Base-by-base conservation (phyloP, 495 filamentous ascomycete species). In the Talaromyces nanjingensis region DNA sequence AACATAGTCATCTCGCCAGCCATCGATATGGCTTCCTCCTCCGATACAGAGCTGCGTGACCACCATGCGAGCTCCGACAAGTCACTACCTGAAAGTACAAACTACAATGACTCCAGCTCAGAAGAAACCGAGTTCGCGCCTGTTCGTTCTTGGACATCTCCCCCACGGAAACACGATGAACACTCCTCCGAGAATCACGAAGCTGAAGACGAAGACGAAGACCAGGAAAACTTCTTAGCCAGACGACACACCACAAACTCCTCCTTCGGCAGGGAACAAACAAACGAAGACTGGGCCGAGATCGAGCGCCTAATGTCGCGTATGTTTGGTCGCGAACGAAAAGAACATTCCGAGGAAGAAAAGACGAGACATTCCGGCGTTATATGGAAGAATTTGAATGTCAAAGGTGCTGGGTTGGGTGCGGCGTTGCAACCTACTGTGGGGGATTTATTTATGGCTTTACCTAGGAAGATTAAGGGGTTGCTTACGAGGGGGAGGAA, bases 401-500 rank as follows among this genome's bases (percentile, higher is more conserved):
- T 91, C 27, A 86, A 85, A 66, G 89, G 89, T 0, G 77, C 84
- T 66, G 87, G 88, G 2, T 71, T 89, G 7, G 89, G 88, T 14
- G 86, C 89, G 33, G 82, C 83, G 1, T 72, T 91, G 18, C 87
- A 90, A 64, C 85, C 86, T 6, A 85, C 82, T 0, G 82, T 87
- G 55, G 82, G 84, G 16, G 88, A 89, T 65, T 71, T 89, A 9
- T 84, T 89, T 65, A 68, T 90, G 16, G 84, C 74, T 2, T 59
- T 87, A 7, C 82, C 86, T 0, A 73, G 85, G 37, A 65, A 77
- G 6, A 65, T 87, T n/a, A 80, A 76, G 63, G 69, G 73, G 3
- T 67, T 89, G 18, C 31, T 87, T 7, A 74, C 70, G 14, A 54
- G 70, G 7, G 73, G 74, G 0, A 74, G 73, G 34, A 82, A 78